These are phyloP conservation scores for Hippophae gyantsensis DNA, from an alignment of 306 rosid species.

Conservation along the genomic window DNA sequence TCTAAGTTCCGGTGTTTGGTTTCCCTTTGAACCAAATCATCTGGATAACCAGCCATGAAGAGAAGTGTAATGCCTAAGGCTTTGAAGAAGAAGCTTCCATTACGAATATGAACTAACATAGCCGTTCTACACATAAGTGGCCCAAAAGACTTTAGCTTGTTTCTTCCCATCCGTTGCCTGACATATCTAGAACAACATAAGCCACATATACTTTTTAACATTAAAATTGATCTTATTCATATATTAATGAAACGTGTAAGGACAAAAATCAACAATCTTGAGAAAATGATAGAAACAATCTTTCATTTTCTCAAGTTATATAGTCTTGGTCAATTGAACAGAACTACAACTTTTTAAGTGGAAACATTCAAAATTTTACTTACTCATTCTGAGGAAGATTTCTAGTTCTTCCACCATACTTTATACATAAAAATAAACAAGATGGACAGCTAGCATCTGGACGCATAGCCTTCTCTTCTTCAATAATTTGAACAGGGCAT, in stretches of 20 bases:
- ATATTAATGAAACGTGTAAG: background rate
- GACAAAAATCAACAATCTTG: background rate
- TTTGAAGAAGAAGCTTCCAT: slow-evolving; percentile 87
- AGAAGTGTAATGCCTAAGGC: slow-evolving; percentile 79
- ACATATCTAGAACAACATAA: slow-evolving; percentile 36
- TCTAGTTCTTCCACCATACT: slow-evolving; percentile 93
- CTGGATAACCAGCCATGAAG: slow-evolving; percentile 90
- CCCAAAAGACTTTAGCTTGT: slow-evolving; percentile 74
- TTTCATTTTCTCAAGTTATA: background rate
- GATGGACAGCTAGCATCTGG: slow-evolving; percentile 72
- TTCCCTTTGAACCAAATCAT: slow-evolving; percentile 68
- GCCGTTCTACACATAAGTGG: slow-evolving; percentile 49
- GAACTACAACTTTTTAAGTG: background rate
- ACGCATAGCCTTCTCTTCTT: slow-evolving; percentile 78
- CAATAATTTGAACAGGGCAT: slow-evolving; percentile 72
- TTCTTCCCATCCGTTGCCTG: slow-evolving; percentile 81
- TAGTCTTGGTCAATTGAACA: background rate
- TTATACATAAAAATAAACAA: slow-evolving; percentile 77
- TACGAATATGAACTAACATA: slow-evolving; percentile 52
- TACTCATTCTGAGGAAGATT: slow-evolving; percentile 91
- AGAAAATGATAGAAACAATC: background rate
- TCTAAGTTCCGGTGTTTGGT: slow-evolving; percentile 71
- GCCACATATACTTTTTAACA: background rate
- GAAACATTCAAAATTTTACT: slow-evolving; percentile 12
- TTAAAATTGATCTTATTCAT: background rate